These are phyloP conservation scores for Saccharomycopsis amapae DNA, from an alignment of 805 yeast species.

Conservation along the genomic window DNA sequence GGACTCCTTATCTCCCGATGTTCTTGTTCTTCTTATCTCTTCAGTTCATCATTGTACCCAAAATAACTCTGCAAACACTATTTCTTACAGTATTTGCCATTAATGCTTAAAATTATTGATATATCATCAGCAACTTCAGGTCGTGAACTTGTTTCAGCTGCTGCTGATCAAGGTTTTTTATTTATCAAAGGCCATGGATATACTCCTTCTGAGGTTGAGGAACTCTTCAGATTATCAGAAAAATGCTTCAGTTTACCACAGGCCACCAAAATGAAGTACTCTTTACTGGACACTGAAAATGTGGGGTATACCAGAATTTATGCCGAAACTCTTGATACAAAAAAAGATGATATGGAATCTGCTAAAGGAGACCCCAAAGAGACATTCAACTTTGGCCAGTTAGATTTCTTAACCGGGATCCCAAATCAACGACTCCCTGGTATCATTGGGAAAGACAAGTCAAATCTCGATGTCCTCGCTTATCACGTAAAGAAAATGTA, in stretches of 20 bases:
- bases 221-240: slow-evolving; percentile 31
- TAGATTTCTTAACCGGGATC: slow-evolving; percentile 44
- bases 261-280: neutral
- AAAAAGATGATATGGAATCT: slow-evolving; percentile 19
- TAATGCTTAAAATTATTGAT: slow-evolving; percentile 34
- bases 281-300: neutral
- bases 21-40: no score
- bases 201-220: slow-evolving; percentile 35
- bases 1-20: no score
- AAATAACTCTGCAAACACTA: slow-evolving; percentile 32
- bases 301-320: no score
- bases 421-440: slow-evolving; percentile 38
- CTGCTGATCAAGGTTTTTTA: slow-evolving; percentile 43
- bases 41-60: neutral
- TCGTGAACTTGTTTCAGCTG: slow-evolving; percentile 48
- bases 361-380: slow-evolving; percentile 51
- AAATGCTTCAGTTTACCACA: slow-evolving; percentile 2
- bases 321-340: no score
- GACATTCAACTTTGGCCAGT: slow-evolving; percentile 58
- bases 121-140: slow-evolving; percentile 42
- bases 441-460: slow-evolving; percentile 28
- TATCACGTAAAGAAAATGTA: slow-evolving; percentile 39
- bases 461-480: slow-evolving; percentile 36
- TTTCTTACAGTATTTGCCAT: slow-evolving; percentile 27
- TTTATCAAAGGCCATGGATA: slow-evolving; percentile 49